Conservation (phyloP, 352 stramenopile species). For the Globisporangium splendens region DNA sequence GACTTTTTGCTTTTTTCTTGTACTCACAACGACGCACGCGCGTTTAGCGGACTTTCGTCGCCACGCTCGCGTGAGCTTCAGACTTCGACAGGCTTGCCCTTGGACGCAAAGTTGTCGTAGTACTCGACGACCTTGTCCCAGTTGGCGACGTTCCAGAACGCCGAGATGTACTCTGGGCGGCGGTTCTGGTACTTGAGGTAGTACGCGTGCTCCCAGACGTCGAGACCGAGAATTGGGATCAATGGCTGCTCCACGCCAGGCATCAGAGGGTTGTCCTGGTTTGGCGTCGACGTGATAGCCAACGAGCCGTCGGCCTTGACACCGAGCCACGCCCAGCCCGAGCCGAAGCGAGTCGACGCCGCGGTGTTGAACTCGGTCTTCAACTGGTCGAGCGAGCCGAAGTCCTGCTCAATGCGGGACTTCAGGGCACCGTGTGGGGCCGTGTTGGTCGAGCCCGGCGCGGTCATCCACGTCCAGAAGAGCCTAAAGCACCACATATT, state of each 20-base stretch:
- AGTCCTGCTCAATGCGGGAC: slow-evolving; percentile 86
- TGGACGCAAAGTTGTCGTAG: slow-evolving; percentile 88
- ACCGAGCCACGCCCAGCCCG: slow-evolving; percentile 89
- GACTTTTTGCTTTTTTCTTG: too few species aligned
- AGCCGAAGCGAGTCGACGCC: slow-evolving; percentile 86
- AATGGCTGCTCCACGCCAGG: slow-evolving; percentile 68
- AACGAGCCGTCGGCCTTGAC: slow-evolving; percentile 89
- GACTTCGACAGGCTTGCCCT: slow-evolving; percentile 80
- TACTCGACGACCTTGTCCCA: slow-evolving; percentile 92
- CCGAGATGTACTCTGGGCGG: slow-evolving; percentile 94
- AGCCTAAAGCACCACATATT: slow-evolving; percentile 27
- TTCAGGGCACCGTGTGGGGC: slow-evolving; percentile 76
- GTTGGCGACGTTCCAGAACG: slow-evolving; percentile 98
- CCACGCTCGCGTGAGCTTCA: slow-evolving; percentile 65
- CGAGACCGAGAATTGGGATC: slow-evolving; percentile 92
- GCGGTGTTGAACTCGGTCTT: slow-evolving; percentile 88
- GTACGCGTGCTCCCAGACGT: slow-evolving; percentile 97
- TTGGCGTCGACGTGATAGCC: slow-evolving; percentile 93
- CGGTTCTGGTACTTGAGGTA: slow-evolving; percentile 98
- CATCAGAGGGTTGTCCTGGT: slow-evolving; percentile 94
- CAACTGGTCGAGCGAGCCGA: slow-evolving; percentile 89
- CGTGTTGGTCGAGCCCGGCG: slow-evolving; percentile 70
- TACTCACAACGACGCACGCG: neutral
- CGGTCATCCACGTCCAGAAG: slow-evolving; percentile 93
- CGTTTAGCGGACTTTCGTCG: too few species aligned